Base-by-base conservation (phyloP, 2,329 filamentous ascomycete species). In the Sarocladiaceae sp. region DNA sequence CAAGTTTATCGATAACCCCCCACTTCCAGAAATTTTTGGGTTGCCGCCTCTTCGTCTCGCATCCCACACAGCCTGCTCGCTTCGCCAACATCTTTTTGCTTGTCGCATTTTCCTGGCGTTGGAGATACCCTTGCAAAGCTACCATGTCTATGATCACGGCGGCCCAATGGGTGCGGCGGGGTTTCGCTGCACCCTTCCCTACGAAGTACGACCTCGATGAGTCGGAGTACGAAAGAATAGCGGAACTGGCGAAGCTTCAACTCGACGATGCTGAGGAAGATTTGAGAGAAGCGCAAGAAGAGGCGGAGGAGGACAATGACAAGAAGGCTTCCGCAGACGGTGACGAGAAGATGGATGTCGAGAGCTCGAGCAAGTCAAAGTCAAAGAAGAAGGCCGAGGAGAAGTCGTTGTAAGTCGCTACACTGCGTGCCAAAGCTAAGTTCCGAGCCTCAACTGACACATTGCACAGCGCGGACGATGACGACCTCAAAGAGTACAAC, bases 401-500 rank as follows among this genome's bases (percentile, higher is more conserved):
- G 10, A 45, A 24, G 11, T 48, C 34, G 50, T 33, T 33, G 40
- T 43, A 33, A 32, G 40, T 32, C n/a, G n/a, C n/a, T n/a, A n/a
- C n/a, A n/a, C n/a, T n/a, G n/a, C n/a, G n/a, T n/a, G n/a, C n/a
- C n/a, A n/a, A n/a, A n/a, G n/a, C n/a, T n/a, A n/a, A n/a, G n/a
- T n/a, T n/a, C n/a, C n/a, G n/a, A n/a, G n/a, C n/a, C n/a, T n/a
- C n/a, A n/a, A n/a, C 55, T 58, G 45, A 59, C 46, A 31, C n/a
- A 6, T 2, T 4, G 32, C n/a, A 19, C 51, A 77, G 73, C 45
- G 69, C 79, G 29, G 71, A 84, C 51, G 88, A 95, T 58, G 88
- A 94, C 53, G 90, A 95, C 61, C 74, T 98, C 41, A 93, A 91
- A 66, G 89, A 98, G 66, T 98, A 96, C 66, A 84, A 98, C 60